phyloP scores from a whole-genome alignment of 2,329 filamentous ascomycete genomes.

The Westerdykella ornata region DNA sequence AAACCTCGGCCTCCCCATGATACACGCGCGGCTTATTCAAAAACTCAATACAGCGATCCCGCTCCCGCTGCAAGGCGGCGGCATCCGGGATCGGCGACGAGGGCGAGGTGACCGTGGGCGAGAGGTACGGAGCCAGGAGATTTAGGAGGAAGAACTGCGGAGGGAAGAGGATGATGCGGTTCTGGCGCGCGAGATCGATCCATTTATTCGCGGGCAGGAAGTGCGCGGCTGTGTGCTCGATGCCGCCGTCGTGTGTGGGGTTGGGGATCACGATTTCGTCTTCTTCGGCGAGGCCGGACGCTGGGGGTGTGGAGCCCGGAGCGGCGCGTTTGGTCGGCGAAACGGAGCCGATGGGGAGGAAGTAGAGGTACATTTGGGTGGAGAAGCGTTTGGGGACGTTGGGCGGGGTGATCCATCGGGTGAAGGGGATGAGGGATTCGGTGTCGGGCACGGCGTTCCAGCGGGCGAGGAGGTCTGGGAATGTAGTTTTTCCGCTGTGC shows the following conservation, averaged over 20 bases:
- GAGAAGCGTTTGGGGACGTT: slow-evolving; percentile 71
- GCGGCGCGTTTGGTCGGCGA: slow-evolving; percentile 26
- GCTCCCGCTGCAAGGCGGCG: slow-evolving; percentile 38
- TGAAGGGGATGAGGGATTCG: slow-evolving; percentile 70
- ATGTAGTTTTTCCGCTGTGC: slow-evolving; percentile 59
- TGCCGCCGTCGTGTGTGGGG: slow-evolving; percentile 63
- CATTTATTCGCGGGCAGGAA: slow-evolving; percentile 68
- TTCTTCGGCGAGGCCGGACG: slow-evolving; percentile 16
- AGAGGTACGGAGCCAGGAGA: slow-evolving; percentile 51
- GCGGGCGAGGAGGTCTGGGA: slow-evolving; percentile 57
- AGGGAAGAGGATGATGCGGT: slow-evolving; percentile 77
- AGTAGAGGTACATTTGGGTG: slow-evolving; percentile 95
- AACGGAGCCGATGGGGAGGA: slow-evolving; percentile 56
- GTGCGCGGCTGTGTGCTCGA: slow-evolving; percentile 66
- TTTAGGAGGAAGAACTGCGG: slow-evolving; percentile 74
- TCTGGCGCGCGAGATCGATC: slow-evolving; percentile 56
- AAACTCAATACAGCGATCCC: slow-evolving; percentile 39
- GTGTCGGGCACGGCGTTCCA: slow-evolving; percentile 59
- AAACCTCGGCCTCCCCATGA: slow-evolving; percentile 26
- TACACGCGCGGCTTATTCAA: slow-evolving; percentile 46
- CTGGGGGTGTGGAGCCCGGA: slow-evolving; percentile 30
- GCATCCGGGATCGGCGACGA: slow-evolving; percentile 20
- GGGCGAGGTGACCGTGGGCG: slow-evolving; percentile 23
- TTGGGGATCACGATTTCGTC: slow-evolving; percentile 57
- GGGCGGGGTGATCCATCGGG: slow-evolving; percentile 81